Base-by-base conservation (phyloP, 1,284 basidiomycete genomes). In the Trichosporon inkin region DNA sequence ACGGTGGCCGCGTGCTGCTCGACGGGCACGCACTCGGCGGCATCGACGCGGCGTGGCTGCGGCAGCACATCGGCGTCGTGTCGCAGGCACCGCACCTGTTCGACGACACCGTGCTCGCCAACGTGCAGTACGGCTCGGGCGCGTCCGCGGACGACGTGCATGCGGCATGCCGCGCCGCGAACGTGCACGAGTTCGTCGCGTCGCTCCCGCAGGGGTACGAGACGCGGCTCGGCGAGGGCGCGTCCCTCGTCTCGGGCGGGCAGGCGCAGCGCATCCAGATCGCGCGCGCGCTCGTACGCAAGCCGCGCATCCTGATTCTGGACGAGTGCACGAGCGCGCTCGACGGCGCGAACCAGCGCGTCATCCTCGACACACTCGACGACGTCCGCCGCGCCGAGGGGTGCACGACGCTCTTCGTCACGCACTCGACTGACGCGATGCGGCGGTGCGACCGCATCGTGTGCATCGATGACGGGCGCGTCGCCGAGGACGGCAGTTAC, bases 301-400 rank as follows among this genome's bases (percentile, higher is more conserved):
- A 85, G 11, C 81, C 88, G 0, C 83, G 81, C 36, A 84, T 96
- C n/a, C 81, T 97, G 34, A 86, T 98, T 53, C 81, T 98, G 53
- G 95, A 98, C 77, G 95, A 98, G 77, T 95, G 90, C 73, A 99
- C 95, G 7, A 88, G 86, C 40, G 91, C 94, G 6, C 81, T 98
- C 59, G 95, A 98, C 74, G 79, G 84, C 0, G 85, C 85, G 65
- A 95, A 92, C 75, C 88, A 92, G 78, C 81, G 82, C 3, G 84
- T 84, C 20, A 86, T 97, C 37, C 81, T 95, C 71, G 86, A 92
- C 62, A 88, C 90, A 13, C 85, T 95, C 19, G 17, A 20, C 8
- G 34, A 10, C 6, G 11, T n/a, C 1, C 10, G 16, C 1, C 59
- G 74, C 69, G 60, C 84, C 4, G 28, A 32, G 28, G 28, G 28